Evolutionary conservation across 2,329 filamentous ascomycete species (phyloP).

Genomic region (Dactylellina drechsleri): DNA sequence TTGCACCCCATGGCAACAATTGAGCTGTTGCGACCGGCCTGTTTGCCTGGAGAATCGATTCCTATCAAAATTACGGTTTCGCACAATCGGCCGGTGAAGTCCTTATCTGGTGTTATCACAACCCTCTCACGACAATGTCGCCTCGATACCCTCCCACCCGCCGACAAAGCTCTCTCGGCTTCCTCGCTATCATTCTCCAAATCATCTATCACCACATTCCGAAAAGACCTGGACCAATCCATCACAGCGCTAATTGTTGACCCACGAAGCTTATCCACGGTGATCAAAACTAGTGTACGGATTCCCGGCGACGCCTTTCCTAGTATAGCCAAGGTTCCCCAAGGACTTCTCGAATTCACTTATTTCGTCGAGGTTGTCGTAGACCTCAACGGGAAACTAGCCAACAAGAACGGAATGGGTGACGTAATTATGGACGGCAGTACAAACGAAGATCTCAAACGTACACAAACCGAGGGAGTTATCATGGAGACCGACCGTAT

Average conservation of each 20-base stretch:
- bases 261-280: slow-evolving; percentile 78
- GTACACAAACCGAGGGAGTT: slow-evolving; percentile 64
- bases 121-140: slow-evolving; percentile 91
- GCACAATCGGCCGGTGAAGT: slow-evolving; percentile 89
- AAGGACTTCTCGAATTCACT: slow-evolving; percentile 92
- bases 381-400: slow-evolving; percentile 85
- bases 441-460: slow-evolving; percentile 59
- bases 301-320: slow-evolving; percentile 92
- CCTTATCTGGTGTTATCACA: slow-evolving; percentile 89
- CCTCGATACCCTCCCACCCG: slow-evolving; percentile 79
- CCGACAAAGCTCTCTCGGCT: slow-evolving; percentile 67
- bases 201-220: slow-evolving; percentile 88
- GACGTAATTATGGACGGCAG: slow-evolving; percentile 53
- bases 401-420: slow-evolving; percentile 59
- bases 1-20: slow-evolving; percentile 76
- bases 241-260: slow-evolving; percentile 90
- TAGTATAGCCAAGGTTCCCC: slow-evolving; percentile 87
- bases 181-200: slow-evolving; percentile 81
- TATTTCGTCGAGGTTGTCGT: slow-evolving; percentile 94
- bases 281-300: slow-evolving; percentile 82
- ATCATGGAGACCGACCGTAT: slow-evolving; percentile 88
- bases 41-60: slow-evolving; percentile 83
- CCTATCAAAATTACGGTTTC: slow-evolving; percentile 82
- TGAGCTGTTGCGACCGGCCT: slow-evolving; percentile 83
- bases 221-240: slow-evolving; percentile 90